A percentile compares a stretch with the other conserved stretches of the same genome.
These are phyloP conservation scores for Dothideomycetes sp. DNA, from an alignment of 2,329 filamentous ascomycete species.

Conservation along the genomic window DNA sequence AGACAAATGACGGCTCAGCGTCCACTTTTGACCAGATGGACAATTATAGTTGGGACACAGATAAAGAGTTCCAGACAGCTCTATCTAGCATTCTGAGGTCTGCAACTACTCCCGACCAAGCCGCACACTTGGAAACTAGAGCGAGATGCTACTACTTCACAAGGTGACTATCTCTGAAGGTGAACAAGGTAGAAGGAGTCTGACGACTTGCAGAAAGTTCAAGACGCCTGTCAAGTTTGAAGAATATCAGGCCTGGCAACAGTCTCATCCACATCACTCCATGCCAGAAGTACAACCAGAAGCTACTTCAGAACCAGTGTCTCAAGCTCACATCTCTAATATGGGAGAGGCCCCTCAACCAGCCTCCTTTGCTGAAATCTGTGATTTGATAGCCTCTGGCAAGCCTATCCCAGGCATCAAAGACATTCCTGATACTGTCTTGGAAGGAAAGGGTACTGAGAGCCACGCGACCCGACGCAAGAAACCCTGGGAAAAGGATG, in stretches of 20 bases:
- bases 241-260: conserved; percentile 57
- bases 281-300: conserved; percentile 1
- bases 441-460: conserved; percentile 57
- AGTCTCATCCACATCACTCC: conserved; percentile 19
- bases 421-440: conserved; percentile 72
- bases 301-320: conserved; percentile 13
- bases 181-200: too few relatives aligned
- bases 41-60: conserved; percentile 57
- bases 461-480: conserved; percentile 44
- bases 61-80: conserved; percentile 60
- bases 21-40: conserved; percentile 58
- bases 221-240: conserved; percentile 52
- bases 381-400: conserved; percentile 73
- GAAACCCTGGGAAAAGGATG: conserved; percentile 73
- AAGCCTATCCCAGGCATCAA: conserved; percentile 79
- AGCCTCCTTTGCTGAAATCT: conserved; percentile 73
- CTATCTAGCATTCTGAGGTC: conserved; percentile 56
- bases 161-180: conserved; percentile 28
- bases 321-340: conserved; percentile 1
- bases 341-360: conserved; percentile 59
- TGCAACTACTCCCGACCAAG: conserved; percentile 45
- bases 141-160: conserved; percentile 63
- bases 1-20: too few relatives aligned
- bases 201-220: conserved; percentile 31
- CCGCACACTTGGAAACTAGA: conserved; percentile 51